Base-by-base conservation (phyloP, 2,329 filamentous ascomycete genomes). In the Aspergillus tubingensis region DNA sequence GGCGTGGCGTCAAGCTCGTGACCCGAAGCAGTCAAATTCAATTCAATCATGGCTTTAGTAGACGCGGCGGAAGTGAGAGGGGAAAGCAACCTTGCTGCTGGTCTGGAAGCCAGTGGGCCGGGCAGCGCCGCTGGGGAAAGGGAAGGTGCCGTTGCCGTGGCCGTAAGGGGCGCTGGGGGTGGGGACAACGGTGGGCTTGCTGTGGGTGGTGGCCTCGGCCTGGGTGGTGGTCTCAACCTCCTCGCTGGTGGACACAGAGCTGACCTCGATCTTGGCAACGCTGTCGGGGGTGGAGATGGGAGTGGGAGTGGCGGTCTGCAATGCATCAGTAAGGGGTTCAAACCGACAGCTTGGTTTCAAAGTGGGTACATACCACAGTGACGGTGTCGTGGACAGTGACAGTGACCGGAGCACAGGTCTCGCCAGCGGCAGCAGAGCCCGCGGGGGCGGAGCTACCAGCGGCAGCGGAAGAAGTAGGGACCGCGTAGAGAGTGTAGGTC, bases 301-400 rank as follows among this genome's bases (percentile, higher is more conserved):
- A 48, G 58, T 41, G 4, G 64, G 49, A 17, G 47, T 59, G 38
- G 58, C 56, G 59, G 61, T 66, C 61, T 62, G 48, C n/a, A n/a
- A 30, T 38, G 11, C 15, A 17, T 58, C 49, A 60, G 50, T 59
- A 47, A 21, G 48, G 21, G 11, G 32, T 36, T 15, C 32, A 36
- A 36, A 6, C 11, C 11, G 32, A 11, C 32, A 13, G 32, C 32
- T 36, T 13, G 11, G 3, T 11, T 27, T 17, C 30, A 21, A 41
- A 41, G 17, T 17, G 13, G 8, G 32, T 41, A 70, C 72, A 51
- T 73, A 76, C 73, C 63, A 72, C 71, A 62, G 72, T 76, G 61
- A 76, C 72, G 38, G 74, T 75, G 53, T 72, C 67, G 13, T 69
- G 72, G 36, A 69, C 69, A 27, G 73, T 76, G 38, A 74, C 70